Conservation (phyloP, 2,329 filamentous ascomycete genomes). For the Ilyonectria sp. region DNA sequence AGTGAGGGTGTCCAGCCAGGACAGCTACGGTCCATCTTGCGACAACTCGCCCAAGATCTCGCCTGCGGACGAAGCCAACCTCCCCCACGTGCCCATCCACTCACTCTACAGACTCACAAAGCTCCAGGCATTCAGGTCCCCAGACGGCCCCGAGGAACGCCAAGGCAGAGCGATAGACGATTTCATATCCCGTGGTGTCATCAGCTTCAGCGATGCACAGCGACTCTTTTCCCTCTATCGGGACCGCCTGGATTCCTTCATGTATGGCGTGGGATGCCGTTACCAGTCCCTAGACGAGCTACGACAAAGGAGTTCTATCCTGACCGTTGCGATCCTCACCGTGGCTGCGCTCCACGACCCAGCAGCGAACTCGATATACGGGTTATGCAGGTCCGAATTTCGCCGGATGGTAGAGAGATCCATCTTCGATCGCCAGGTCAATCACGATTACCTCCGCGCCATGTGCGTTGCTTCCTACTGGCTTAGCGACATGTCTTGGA, state of each 20-base stretch:
- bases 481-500: slow-evolving; percentile 75
- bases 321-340: slow-evolving; percentile 70
- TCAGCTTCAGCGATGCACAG: slow-evolving; percentile 63
- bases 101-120: slow-evolving; percentile 54
- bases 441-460: slow-evolving; percentile 69
- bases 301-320: slow-evolving; percentile 67
- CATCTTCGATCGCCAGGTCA: slow-evolving; percentile 54
- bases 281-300: slow-evolving; percentile 65
- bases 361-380: slow-evolving; percentile 65
- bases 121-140: slow-evolving; percentile 51
- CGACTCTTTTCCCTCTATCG: slow-evolving; percentile 65
- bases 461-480: slow-evolving; percentile 75
- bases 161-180: slow-evolving; percentile 40
- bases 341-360: slow-evolving; percentile 72
- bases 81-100: slow-evolving; percentile 54
- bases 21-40: slow-evolving; percentile 31
- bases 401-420: slow-evolving; percentile 66
- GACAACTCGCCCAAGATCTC: slow-evolving; percentile 37
- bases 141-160: slow-evolving; percentile 35
- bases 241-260: slow-evolving; percentile 63
- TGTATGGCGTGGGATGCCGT: slow-evolving; percentile 65
- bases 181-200: slow-evolving; percentile 55
- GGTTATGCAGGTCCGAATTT: slow-evolving; percentile 68
- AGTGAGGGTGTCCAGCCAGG: slow-evolving; percentile 7
- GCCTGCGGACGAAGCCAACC: slow-evolving; percentile 47